Conservation (phyloP, 2,329 filamentous ascomycete genomes). For the Botrytis squamosa region DNA sequence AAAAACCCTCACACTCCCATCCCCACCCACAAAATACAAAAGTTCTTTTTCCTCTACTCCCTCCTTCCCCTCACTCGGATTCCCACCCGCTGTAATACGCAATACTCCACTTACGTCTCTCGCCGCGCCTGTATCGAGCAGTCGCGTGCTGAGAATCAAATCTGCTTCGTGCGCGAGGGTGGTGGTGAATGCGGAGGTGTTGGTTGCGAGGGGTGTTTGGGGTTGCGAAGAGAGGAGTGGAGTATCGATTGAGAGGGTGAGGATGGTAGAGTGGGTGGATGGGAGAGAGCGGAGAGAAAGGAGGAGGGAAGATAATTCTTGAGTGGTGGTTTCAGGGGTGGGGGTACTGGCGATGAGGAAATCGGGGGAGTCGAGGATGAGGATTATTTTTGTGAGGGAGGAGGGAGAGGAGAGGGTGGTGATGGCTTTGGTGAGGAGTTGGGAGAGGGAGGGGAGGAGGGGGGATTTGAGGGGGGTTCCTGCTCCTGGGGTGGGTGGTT, state of each 20-base stretch:
- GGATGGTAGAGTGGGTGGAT: conserved; percentile 56
- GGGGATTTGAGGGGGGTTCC: not conserved
- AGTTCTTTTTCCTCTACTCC: conserved; percentile 62
- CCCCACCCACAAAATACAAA: conserved; percentile 76
- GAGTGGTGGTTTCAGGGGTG: not conserved
- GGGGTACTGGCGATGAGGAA: not conserved
- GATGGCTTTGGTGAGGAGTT: not conserved
- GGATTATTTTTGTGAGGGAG: not conserved
- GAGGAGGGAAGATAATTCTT: not conserved
- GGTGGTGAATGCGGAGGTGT: conserved; percentile 69
- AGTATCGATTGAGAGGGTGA: conserved; percentile 70
- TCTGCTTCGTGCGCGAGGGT: conserved; percentile 72
- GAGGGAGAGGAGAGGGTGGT: not conserved
- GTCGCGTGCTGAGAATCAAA: conserved; percentile 68
- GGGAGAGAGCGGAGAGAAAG: not conserved
- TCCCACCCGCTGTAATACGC: conserved; percentile 63
- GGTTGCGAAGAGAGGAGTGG: conserved; percentile 62
- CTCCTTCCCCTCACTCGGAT: conserved; percentile 25
- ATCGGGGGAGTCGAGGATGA: conserved; percentile 9
- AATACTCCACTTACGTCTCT: conserved; percentile 88
- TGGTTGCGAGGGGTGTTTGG: conserved; percentile 61
- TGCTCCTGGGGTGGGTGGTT: not conserved
- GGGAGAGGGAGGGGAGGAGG: not conserved
- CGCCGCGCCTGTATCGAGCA: conserved; percentile 84
- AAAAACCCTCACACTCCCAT: conserved; percentile 81